Evolutionary conservation across 2,329 filamentous ascomycete species (phyloP).

Genomic region (Ophiostoma sp.): DNA sequence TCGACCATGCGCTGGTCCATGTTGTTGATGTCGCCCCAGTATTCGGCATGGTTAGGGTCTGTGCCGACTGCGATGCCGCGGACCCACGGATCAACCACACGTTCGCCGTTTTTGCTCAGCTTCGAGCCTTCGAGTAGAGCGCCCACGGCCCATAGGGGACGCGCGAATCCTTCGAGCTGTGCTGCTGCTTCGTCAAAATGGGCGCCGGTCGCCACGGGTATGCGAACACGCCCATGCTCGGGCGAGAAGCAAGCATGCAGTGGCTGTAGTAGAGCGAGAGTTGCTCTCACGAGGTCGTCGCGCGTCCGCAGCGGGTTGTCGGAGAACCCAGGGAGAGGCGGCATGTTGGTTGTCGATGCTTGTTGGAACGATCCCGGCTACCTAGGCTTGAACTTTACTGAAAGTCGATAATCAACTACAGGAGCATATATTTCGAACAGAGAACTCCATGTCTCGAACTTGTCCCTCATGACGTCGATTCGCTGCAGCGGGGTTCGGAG

Average conservation of each 20-base stretch:
- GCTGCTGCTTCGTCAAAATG: constrained; percentile 43
- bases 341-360: background rate
- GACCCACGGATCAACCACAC: constrained; percentile 31
- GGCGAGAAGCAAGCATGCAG: constrained; percentile 34
- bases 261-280: constrained; percentile 34
- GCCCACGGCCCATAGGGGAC: constrained; percentile 34
- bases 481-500: constrained; percentile 17
- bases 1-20: constrained; percentile 52
- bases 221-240: constrained; percentile 34
- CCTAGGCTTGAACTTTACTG: too few species aligned
- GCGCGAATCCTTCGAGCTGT: constrained; percentile 42
- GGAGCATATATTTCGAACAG: too few species aligned
- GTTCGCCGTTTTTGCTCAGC: background rate
- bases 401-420: too few species aligned
- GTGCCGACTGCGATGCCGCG: constrained; percentile 33
- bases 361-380: too few species aligned
- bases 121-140: constrained; percentile 17
- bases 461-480: constrained; percentile 6
- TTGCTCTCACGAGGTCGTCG: constrained; percentile 35
- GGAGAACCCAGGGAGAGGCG: constrained; percentile 38
- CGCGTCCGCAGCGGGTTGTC: constrained; percentile 38
- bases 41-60: constrained; percentile 35
- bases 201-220: constrained; percentile 37
- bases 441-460: background rate
- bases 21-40: constrained; percentile 44